Base-by-base conservation (phyloP, 306 rosid species). In the Ochetophila trinervis region DNA sequence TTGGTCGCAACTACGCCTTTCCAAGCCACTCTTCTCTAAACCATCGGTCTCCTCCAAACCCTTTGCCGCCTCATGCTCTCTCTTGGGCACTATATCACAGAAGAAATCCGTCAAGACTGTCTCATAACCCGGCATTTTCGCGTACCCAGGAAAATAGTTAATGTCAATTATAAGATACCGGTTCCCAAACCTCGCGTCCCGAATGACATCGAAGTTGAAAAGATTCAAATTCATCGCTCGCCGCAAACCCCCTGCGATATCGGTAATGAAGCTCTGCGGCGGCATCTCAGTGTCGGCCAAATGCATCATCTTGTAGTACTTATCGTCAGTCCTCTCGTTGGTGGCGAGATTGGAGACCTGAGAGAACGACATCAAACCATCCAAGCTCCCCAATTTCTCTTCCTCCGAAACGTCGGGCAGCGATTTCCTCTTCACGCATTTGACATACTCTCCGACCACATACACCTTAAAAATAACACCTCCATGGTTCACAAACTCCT, bases 101-200 rank as follows among this genome's bases (percentile, higher is more conserved):
- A 92, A 86, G 82, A 92, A 92, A 53, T 92, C 84, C 0, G 98
- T 89, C 81, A 92, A 66, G 35, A 87, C 76, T 18, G 66, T 72
- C 84, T 92, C 98, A 20, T 89, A 92, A 4, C 87, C 86, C 1
- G 96, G 98, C 98, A 92, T 87, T 79, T 92, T 92, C 10, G 98
- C 98, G 63, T 89, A 92, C 61, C 98, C 98, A 12, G 98, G 98
- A 73, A 92, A 92, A 62, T 92, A 92, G 57, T 92, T 92, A 17
- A 92, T 92, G 76, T 92, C 98, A 59, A 92, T 82, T 37, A 92
- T 89, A 60, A 92, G 83, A 56, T 92, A 89, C n/a, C 95, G 88
- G 34, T 85, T 86, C 27, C 86, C 88, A 53, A 49, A 82, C 66
- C 88, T 78, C 1, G 93, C 76, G 48, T 92, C 98, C 55, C 98